These are phyloP conservation scores for Blastomyces parvus DNA, from an alignment of 2,329 filamentous ascomycete genomes.

Conservation along the genomic window DNA sequence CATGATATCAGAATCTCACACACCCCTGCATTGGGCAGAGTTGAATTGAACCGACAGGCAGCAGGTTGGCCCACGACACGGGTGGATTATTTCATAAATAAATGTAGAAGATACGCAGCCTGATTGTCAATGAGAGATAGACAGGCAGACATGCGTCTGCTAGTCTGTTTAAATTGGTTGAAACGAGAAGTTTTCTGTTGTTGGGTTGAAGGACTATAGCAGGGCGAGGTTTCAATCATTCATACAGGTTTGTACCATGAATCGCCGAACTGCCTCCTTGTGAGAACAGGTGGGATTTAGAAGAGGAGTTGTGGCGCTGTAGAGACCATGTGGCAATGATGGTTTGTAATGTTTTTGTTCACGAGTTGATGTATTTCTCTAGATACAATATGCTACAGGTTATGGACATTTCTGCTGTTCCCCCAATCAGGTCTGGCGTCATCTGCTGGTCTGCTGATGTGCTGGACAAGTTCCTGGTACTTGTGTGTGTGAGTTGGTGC, in stretches of 20 bases:
- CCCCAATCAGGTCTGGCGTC: background rate
- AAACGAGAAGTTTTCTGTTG: background rate
- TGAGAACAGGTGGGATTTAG: background rate
- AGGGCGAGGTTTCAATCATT: background rate
- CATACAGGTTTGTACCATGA: too few species aligned
- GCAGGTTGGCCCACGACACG: background rate
- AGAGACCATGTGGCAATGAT: background rate
- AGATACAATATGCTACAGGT: too few species aligned
- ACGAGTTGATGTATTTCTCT: too few species aligned
- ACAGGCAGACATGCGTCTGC: constrained; percentile 3
- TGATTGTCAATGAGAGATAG: background rate
- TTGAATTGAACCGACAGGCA: too few species aligned
- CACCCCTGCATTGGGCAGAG: too few species aligned
- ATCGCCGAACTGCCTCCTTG: background rate
- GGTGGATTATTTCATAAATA: background rate
- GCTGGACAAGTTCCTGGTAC: background rate
- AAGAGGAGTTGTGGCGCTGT: background rate
- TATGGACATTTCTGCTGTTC: background rate
- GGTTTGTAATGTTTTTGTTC: too few species aligned
- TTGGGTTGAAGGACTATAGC: too few species aligned
- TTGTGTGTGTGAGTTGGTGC: rapidly evolving
- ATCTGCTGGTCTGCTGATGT: background rate
- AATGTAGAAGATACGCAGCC: background rate
- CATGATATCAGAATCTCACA: too few species aligned
- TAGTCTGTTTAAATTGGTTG: background rate